These are phyloP conservation scores for Thinopyrum elongatum DNA, from an alignment of 176 grass and related monocot species.

Conservation along the genomic window DNA sequence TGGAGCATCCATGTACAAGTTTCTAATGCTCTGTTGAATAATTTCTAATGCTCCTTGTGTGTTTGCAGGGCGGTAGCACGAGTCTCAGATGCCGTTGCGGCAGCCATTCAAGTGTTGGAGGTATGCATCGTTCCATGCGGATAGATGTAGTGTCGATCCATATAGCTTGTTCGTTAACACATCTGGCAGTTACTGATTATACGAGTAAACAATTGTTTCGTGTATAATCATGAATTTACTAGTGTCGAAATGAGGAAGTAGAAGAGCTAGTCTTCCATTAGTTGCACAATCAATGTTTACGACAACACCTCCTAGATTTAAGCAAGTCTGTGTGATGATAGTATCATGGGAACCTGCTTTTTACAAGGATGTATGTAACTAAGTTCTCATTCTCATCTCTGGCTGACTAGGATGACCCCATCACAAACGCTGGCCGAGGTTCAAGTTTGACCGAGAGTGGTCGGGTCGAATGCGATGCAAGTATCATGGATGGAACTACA, in stretches of 20 bases:
- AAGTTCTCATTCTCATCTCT: constrained; percentile 18
- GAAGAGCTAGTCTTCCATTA: background rate
- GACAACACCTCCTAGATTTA: background rate
- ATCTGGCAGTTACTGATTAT: background rate
- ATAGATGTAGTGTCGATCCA: background rate
- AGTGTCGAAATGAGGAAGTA: background rate
- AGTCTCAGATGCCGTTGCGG: constrained; percentile 74
- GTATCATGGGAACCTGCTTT: background rate
- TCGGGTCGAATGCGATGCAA: constrained; percentile 84
- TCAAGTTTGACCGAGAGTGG: constrained; percentile 87
- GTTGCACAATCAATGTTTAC: background rate
- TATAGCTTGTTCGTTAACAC: background rate
- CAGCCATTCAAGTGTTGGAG: constrained; percentile 82
- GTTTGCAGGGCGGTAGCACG: constrained; percentile 58
- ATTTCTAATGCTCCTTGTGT: constrained; percentile 18
- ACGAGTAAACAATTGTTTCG: background rate
- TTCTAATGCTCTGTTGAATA: background rate
- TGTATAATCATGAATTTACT: background rate
- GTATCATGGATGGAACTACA: constrained; percentile 89
- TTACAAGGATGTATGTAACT: background rate
- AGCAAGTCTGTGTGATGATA: background rate
- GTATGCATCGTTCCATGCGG: background rate
- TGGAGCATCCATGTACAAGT: background rate
- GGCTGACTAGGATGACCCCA: constrained; percentile 66
- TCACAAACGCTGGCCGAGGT: constrained; percentile 77